Evolutionary conservation across 192 early-diverging fungal species (phyloP), one percentile per base, ranked within the genome.

Genomic region (Coemansia sp.): DNA sequence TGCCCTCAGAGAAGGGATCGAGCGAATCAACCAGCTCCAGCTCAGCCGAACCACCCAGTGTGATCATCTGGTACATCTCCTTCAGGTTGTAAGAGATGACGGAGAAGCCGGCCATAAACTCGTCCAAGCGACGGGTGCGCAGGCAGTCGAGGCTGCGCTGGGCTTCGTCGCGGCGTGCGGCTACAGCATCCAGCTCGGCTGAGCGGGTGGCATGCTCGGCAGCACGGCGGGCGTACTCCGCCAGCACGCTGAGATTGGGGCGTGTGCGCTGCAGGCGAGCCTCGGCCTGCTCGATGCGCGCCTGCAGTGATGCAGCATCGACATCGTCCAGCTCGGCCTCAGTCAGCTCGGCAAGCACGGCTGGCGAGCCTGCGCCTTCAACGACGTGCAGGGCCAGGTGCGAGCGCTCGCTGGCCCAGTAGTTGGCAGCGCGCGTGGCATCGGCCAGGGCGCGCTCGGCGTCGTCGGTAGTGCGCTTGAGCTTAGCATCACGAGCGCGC

Each of bases 51-150:
- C 98, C 98, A 32, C 98, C 98, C 17, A 98, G 75, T 1, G 98
- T 98, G 70, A 99, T 95, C 92, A 99, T 93, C 91, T 98, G 95
- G 83, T 99, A 98, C 95, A 99, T 99, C 78, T 99, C 98, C 85
- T 99, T 99, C 36, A 99, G 84, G 75, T 95, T 91, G 70, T 91
- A 86, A 17, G 98, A 98, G 39, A 99, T 98, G 12, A 87, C 81
- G 31, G 88, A 93, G 76, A 98, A 99, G 3, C 98, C 95, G 15
- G 87, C 86, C 95, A 98, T 98, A 69, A 99, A 99, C 85, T 95
- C 92, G 32, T 91, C 90, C 31, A 98, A 81, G 12, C 98, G 84
- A 27, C 82, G 68, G 57, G 92, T 94, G 17, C 91, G 85, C 46
- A 97, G 76, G 10, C 83, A 80, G 66, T 98, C 95, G 65, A 92